Evolutionary conservation across 768 basidiomycete species (phyloP), one percentile per base, ranked within the genome.

Genomic region (Collybia sp.): DNA sequence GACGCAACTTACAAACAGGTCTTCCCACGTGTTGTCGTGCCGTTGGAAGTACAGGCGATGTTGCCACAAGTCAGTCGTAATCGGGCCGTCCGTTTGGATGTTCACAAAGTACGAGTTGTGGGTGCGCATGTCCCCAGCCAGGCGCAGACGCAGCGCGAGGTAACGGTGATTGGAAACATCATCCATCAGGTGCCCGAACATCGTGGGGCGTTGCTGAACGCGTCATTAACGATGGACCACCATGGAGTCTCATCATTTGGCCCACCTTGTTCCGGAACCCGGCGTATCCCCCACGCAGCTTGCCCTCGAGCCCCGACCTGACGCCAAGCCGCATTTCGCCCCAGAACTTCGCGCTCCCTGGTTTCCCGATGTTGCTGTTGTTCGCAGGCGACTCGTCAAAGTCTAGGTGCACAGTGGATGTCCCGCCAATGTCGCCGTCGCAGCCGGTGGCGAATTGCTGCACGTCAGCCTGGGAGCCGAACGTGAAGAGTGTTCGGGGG

Each of bases 101-200:
- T 98, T 97, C 40, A 92, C 86, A 54, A 87, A 94, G 72, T 93
- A 97, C n/a, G 88, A 83, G 53, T 80, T 81, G 51, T 82, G 79
- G 35, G 87, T 87, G 34, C 79, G 73, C 16, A 83, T 80, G 52
- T 90, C 81, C 2, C 93, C 94, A 18, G 77, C 77, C 48, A 85
- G 78, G 12, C 89, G 83, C 10, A 96, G 67, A 3, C 89, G 83
- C 42, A 98, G 68, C 2, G 83, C 82, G 19, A 98, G 72, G 64
- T 86, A 97, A 13, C 79, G 73, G 59, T 94, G 89, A 33, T 76
- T 70, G 30, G 88, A 85, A 25, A 89, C 80, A 68, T 97, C 93
- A 58, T 95, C 92, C 3, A 75, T 77, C 41, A 90, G 64, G 48
- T 91, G 82, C 13, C 95, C 94, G 51, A 96, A 96, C 19, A 98